Evolutionary conservation across 75 land plant genomes (phyloP).

Genomic region (Chamaecyparis obtusa): DNA sequence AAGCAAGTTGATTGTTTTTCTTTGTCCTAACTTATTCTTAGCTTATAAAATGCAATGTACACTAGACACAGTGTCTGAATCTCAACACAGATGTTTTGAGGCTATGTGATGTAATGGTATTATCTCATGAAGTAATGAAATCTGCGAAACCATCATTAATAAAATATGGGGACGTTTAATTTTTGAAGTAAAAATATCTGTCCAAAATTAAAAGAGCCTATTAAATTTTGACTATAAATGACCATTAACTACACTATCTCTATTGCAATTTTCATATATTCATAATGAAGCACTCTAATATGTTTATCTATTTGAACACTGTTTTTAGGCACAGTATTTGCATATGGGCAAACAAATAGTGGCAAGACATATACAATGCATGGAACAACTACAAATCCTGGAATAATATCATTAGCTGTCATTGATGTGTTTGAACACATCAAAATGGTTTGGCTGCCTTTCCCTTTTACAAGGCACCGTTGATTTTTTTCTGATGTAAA

Average conservation of each 20-base stretch:
- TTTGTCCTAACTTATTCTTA: neutral
- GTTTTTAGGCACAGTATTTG: slow-evolving; percentile 35
- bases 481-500: neutral
- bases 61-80: neutral
- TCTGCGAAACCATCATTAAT: neutral
- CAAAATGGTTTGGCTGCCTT: slow-evolving; percentile 16
- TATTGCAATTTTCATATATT: neutral
- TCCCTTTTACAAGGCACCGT: neutral
- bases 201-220: neutral
- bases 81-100: neutral
- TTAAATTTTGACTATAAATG: neutral
- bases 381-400: slow-evolving; percentile 25
- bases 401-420: slow-evolving; percentile 30
- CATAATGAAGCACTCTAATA: neutral
- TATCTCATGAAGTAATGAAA: neutral
- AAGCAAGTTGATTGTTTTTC: neutral
- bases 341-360: slow-evolving; percentile 48
- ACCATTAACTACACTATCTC: neutral
- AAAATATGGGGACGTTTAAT: neutral
- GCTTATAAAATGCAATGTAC: neutral
- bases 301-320: neutral
- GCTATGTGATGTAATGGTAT: neutral
- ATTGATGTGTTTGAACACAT: slow-evolving; percentile 29
- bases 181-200: neutral
- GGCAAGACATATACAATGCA: slow-evolving; percentile 48